Evolutionary conservation across 2,329 filamentous ascomycete genomes (phyloP).

Genomic region (Fusarium coicis): DNA sequence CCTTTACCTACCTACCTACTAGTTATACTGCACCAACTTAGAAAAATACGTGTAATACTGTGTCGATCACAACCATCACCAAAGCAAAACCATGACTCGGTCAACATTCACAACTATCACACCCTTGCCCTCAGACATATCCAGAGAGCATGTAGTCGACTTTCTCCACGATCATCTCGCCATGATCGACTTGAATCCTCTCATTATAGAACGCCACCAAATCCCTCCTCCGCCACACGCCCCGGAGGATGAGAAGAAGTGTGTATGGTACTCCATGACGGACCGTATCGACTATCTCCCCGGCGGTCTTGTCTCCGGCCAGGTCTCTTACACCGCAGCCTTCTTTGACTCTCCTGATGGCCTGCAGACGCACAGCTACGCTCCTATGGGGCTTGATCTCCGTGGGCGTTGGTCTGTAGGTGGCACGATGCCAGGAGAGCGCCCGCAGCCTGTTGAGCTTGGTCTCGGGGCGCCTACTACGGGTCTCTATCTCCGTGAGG

Average conservation of each 20-base stretch:
- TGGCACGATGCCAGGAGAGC: slow-evolving; percentile 77
- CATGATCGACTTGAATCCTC: slow-evolving; percentile 90
- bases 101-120: slow-evolving; percentile 82
- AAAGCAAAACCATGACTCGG: slow-evolving; percentile 46
- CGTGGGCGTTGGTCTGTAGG: slow-evolving; percentile 81
- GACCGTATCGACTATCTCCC: slow-evolving; percentile 82
- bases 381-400: slow-evolving; percentile 83
- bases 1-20: background rate
- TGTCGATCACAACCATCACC: slow-evolving; percentile 22
- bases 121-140: slow-evolving; percentile 75
- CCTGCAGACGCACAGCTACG: slow-evolving; percentile 85
- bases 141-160: slow-evolving; percentile 75
- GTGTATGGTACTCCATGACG: slow-evolving; percentile 81
- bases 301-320: slow-evolving; percentile 70
- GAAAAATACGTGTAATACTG: background rate
- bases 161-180: slow-evolving; percentile 81
- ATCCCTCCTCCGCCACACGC: slow-evolving; percentile 76
- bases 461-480: slow-evolving; percentile 72
- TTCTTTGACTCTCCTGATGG: slow-evolving; percentile 80
- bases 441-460: slow-evolving; percentile 71
- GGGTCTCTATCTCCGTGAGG: slow-evolving; percentile 85
- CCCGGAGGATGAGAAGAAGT: slow-evolving; percentile 75
- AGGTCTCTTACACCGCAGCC: slow-evolving; percentile 81
- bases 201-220: slow-evolving; percentile 77
- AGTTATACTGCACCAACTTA: background rate